Evolutionary conservation across 441 rosid species (phyloP).

Genomic region (Viola pubescens): DNA sequence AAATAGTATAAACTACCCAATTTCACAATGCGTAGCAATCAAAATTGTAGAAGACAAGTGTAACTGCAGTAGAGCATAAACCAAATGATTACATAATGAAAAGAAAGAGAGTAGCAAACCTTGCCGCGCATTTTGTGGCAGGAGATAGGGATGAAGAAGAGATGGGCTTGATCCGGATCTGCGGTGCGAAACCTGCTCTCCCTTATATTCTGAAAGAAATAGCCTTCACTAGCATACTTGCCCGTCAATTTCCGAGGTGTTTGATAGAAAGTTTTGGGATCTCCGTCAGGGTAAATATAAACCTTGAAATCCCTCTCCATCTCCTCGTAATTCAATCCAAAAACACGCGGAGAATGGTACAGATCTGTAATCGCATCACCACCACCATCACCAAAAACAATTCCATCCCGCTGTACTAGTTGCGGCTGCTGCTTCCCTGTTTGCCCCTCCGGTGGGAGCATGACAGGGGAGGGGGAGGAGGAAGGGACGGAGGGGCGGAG

Average conservation of each 20-base stretch:
- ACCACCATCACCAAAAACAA: not conserved
- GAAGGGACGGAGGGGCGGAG: slow-evolving; percentile 29
- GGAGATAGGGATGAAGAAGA: slow-evolving; percentile 82
- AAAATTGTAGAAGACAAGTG: too few relatives aligned
- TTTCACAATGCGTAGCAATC: too few relatives aligned
- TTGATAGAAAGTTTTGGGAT: slow-evolving; percentile 72
- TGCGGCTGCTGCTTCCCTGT: not conserved
- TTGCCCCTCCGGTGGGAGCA: not conserved
- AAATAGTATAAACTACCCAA: not conserved
- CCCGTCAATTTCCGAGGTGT: slow-evolving; percentile 94
- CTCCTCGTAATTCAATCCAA: slow-evolving; percentile 55
- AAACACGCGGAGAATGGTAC: slow-evolving; percentile 58
- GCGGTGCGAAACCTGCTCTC: slow-evolving; percentile 62
- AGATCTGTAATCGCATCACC: slow-evolving; percentile 37
- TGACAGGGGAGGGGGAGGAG: slow-evolving; percentile 12
- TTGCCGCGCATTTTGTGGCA: slow-evolving; percentile 99
- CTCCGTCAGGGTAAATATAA: slow-evolving; percentile 86
- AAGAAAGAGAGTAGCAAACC: slow-evolving; percentile 21
- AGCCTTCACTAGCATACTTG: slow-evolving; percentile 94
- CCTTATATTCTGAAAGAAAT: slow-evolving; percentile 82
- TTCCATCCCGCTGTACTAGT: too few relatives aligned
- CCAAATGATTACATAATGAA: not conserved
- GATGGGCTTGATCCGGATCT: slow-evolving; percentile 77
- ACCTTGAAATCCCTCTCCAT: slow-evolving; percentile 81
- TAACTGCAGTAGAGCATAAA: too few relatives aligned